Conservation (phyloP, 768 basidiomycete genomes). For the Macrolepiota albuminosa region DNA sequence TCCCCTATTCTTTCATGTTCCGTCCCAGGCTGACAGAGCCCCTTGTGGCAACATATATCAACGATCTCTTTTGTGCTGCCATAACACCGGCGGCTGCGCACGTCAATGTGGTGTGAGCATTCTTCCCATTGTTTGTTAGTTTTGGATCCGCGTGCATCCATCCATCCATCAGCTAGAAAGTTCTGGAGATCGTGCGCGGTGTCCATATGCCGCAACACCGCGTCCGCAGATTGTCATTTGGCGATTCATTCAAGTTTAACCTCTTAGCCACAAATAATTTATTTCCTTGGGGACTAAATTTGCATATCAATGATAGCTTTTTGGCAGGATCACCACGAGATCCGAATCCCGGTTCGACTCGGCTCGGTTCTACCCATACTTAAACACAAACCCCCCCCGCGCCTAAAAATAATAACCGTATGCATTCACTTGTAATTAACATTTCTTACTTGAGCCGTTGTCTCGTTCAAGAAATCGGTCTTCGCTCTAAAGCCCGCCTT, state of each 20-base stretch:
- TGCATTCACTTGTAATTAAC: neutral
- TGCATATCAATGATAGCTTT: neutral
- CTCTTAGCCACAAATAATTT: neutral
- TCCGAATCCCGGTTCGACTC: neutral
- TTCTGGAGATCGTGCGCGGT: neutral
- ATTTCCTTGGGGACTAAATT: neutral
- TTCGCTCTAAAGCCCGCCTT: neutral
- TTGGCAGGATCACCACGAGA: neutral
- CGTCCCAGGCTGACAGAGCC: neutral
- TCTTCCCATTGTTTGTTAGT: neutral
- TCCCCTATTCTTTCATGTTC: neutral
- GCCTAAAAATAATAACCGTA: neutral
- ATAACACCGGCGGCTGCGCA: neutral
- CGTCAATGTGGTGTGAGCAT: neutral
- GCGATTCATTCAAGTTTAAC: neutral
- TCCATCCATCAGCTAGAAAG: neutral
- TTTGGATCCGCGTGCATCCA: neutral
- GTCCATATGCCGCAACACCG: neutral
- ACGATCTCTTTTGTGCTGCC: neutral
- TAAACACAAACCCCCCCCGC: neutral
- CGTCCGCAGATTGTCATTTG: neutral
- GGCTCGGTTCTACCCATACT: neutral
- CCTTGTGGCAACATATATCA: neutral
- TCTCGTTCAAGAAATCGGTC: neutral
- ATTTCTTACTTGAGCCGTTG: neutral